These are phyloP conservation scores for Aureobasidium sp. DNA, from an alignment of 2,329 filamentous ascomycete genomes.

Conservation along the genomic window DNA sequence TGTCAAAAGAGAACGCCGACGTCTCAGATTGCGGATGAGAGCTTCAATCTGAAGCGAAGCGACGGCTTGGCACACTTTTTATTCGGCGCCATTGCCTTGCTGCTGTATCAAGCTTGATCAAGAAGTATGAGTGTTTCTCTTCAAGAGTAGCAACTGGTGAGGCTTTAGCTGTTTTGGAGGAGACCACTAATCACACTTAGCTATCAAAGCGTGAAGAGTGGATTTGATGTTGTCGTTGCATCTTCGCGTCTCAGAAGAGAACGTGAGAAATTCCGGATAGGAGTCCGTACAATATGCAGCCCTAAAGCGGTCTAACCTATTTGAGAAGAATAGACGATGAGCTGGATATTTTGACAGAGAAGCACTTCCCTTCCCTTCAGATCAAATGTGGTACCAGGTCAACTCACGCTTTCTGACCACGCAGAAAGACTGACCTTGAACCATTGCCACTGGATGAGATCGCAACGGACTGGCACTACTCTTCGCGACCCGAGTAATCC, in stretches of 20 bases:
- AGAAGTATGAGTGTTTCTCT: neutral
- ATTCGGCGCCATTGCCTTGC: neutral
- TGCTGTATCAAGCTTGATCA: neutral
- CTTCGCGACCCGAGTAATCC: too few relatives aligned
- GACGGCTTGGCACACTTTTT: constrained; percentile 1
- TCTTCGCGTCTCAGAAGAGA: neutral
- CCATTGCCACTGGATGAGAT: too few relatives aligned
- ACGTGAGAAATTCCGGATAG: neutral
- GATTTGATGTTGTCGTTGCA: neutral
- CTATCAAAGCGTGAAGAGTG: neutral
- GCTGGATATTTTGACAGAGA: neutral
- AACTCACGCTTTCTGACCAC: too few relatives aligned
- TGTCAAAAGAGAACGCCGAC: constrained; percentile 5
- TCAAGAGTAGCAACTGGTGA: neutral
- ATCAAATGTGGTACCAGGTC: too few relatives aligned
- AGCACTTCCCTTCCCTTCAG: too few relatives aligned
- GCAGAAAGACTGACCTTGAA: too few relatives aligned
- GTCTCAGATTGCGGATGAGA: constrained; percentile 11
- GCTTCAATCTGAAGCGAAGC: constrained; percentile 7
- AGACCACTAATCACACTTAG: neutral
- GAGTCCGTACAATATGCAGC: constrained; percentile 1
- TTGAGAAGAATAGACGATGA: neutral
- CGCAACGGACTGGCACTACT: too few relatives aligned
- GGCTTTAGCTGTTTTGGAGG: neutral
- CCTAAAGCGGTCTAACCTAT: constrained; percentile 1